These are phyloP conservation scores for Quaeritorhiza haematococci DNA, from an alignment of 371 early-diverging fungal species.

Conservation along the genomic window DNA sequence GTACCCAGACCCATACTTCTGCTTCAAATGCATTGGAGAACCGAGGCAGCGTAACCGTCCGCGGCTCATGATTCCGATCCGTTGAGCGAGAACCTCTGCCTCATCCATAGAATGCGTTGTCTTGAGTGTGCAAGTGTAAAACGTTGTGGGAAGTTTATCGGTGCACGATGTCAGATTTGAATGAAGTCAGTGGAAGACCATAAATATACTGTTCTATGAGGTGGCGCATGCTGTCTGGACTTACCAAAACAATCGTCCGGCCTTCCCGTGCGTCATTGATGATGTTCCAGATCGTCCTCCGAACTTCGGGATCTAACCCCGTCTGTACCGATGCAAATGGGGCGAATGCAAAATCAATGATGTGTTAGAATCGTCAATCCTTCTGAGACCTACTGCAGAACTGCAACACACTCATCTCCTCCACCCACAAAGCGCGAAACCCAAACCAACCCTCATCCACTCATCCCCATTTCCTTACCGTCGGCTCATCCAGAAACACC, in stretches of 20 bases:
- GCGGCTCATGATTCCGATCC: slow-evolving; percentile 24
- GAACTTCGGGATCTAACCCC: slow-evolving; percentile 64
- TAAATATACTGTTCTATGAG: slow-evolving; percentile 4
- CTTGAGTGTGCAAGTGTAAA: background rate
- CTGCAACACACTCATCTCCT: no score
- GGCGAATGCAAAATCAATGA: no score
- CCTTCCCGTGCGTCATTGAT: slow-evolving; percentile 50
- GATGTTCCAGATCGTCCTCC: slow-evolving; percentile 67
- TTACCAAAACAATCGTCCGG: slow-evolving; percentile 57
- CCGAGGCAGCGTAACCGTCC: slow-evolving; percentile 17
- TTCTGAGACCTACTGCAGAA: no score
- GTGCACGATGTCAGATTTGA: background rate
- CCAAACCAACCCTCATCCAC: slow-evolving; percentile 13
- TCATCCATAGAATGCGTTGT: slow-evolving; percentile 36
- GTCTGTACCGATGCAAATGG: slow-evolving; percentile 21
- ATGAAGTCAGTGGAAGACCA: background rate
- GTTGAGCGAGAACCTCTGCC: slow-evolving; percentile 16
- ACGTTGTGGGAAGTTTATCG: background rate
- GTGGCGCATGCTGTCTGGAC: slow-evolving; percentile 14
- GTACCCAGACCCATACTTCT: no score
- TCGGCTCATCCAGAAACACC: slow-evolving; percentile 55
- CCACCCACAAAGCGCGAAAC: slow-evolving; percentile 28
- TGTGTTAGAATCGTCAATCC: no score
- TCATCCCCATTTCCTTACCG: slow-evolving; percentile 32
- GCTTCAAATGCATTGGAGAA: slow-evolving; percentile 9